Conservation (phyloP, 2,329 filamentous ascomycete species). For the Penicillium brevicompactum region DNA sequence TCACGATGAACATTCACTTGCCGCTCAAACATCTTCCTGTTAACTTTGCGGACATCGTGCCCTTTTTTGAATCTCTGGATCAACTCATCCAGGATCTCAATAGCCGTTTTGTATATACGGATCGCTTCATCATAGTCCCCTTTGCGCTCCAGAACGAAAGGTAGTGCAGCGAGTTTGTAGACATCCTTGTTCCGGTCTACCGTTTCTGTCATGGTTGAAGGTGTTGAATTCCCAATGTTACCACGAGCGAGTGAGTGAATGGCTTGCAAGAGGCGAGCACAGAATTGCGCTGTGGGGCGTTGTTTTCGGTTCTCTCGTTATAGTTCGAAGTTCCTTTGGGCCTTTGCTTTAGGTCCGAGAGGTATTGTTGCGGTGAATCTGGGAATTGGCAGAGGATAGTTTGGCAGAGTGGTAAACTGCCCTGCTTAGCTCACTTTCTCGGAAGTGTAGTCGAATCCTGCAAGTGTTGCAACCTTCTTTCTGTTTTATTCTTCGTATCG, state of each 20-base stretch:
- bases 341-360: not conserved
- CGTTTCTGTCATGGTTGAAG: not conserved
- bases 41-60: slow-evolving; percentile 10
- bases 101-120: slow-evolving; percentile 9
- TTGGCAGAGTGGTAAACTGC: not conserved
- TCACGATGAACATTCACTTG: slow-evolving; percentile 18
- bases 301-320: too few species aligned
- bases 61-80: slow-evolving; percentile 15
- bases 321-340: not conserved
- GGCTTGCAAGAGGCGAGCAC: too few species aligned
- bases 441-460: not conserved
- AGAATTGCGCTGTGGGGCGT: too few species aligned
- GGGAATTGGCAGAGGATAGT: too few species aligned
- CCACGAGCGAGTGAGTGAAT: too few species aligned
- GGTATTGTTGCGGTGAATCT: not conserved
- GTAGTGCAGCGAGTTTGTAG: slow-evolving; percentile 5
- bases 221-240: too few species aligned
- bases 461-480: not conserved
- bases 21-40: slow-evolving; percentile 22
- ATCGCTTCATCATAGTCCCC: slow-evolving; percentile 18
- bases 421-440: not conserved
- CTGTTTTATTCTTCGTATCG: too few species aligned
- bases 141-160: slow-evolving; percentile 13
- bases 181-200: slow-evolving; percentile 4
- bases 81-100: slow-evolving; percentile 4